A percentile compares a stretch with the other conserved stretches of the same genome.
These are phyloP conservation scores for Yamadazyma paraphyllophila DNA, from an alignment of 805 yeast genomes.

Conservation along the genomic window DNA sequence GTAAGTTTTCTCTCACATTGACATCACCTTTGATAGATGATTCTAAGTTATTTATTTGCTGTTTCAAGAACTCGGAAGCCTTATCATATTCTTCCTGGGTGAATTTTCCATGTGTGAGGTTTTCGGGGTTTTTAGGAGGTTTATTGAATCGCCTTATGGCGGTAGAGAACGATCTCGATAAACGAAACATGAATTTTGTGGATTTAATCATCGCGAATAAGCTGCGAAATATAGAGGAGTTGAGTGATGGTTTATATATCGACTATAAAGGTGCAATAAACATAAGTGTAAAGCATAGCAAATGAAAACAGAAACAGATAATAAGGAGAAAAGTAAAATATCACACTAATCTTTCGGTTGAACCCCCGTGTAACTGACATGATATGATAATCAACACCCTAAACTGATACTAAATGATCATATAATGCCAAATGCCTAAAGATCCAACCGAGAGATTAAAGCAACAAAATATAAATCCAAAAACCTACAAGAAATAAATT, in stretches of 20 bases:
- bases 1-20: constrained; percentile 35
- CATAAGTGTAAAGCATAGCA: constrained; percentile 1
- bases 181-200: neutral
- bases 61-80: constrained; percentile 32
- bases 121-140: constrained; percentile 19
- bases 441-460: constrained; percentile 15
- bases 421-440: constrained; percentile 18
- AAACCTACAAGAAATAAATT: constrained; percentile 7
- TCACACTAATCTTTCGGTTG: constrained; percentile 14
- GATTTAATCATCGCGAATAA: neutral
- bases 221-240: neutral
- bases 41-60: constrained; percentile 32
- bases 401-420: constrained; percentile 1
- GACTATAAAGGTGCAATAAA: neutral
- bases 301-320: neutral
- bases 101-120: constrained; percentile 33
- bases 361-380: constrained; percentile 19
- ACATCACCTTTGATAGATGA: constrained; percentile 35
- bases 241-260: neutral
- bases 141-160: constrained; percentile 5
- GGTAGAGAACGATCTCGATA: constrained; percentile 2
- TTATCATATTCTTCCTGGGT: constrained; percentile 38
- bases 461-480: constrained; percentile 8
- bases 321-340: neutral
- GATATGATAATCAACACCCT: constrained; percentile 8